Base-by-base conservation (phyloP, 208 protist genomes). In the Strigomonas culicis region DNA sequence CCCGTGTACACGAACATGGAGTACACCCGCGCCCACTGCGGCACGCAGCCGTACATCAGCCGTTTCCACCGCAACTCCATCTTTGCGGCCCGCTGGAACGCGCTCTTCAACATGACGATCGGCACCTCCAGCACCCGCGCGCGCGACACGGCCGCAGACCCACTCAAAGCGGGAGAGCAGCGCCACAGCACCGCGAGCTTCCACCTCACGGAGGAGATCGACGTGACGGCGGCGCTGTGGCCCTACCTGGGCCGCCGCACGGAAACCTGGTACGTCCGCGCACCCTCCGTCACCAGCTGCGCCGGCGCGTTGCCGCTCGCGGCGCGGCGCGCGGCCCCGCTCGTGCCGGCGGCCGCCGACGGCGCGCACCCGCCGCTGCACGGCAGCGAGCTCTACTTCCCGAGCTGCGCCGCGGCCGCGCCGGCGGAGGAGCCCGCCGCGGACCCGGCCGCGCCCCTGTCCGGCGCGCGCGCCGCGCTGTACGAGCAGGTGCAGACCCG, bases 61-160 rank as follows among this genome's bases (percentile, higher is more conserved):
- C 70, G 87, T 2, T 50, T 84, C 24, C 79, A 84, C 46, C 66
- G 79, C 44, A 93, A 93, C 52, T 77, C 87, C 19, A 71, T 93
- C 43, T 89, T 86, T 64, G 50, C 77, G 19, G 28, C 74, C 8
- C 77, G 77, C n/a, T 52, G 30, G 19, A 55, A 77, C 0, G 63
- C 74, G 21, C 59, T 87, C n/a, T n/a, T n/a, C n/a, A 49, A 24
- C 10, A 19, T 17, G 0, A 36, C n/a, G 10, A 4, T 41, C 6
- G n/a, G 39, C 1, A 2, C 61, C 46, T 11, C 13, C 21, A 17
- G 8, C 39, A 7, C 53, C 11, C 3, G 30, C 11, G 10, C 36
- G 36, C 36, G 36, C 36, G 13, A 41, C 36, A 41, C 8, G 8
- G 36, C 36, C 36, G 36, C 36, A 11, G 27, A 11, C 53, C 4